These are phyloP conservation scores for Sugiyamaella floridensis DNA, from an alignment of 805 yeast species.

Conservation along the genomic window DNA sequence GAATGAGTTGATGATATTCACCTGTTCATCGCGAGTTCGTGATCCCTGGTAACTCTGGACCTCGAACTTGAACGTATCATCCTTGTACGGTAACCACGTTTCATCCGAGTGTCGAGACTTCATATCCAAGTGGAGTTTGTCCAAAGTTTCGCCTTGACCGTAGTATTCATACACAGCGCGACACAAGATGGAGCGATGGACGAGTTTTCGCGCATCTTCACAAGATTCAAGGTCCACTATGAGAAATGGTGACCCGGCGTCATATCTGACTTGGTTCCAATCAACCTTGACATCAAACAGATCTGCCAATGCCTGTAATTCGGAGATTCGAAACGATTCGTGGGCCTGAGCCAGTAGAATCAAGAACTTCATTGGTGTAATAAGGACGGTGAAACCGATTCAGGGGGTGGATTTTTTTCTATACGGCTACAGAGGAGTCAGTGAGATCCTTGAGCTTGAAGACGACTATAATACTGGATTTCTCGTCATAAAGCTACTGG, in stretches of 20 bases:
- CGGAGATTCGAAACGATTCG: slow-evolving; percentile 70
- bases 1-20: slow-evolving; percentile 65
- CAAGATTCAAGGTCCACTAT: slow-evolving; percentile 60
- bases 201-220: slow-evolving; percentile 55
- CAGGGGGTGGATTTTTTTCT: neutral
- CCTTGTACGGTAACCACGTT: slow-evolving; percentile 33
- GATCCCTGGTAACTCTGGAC: slow-evolving; percentile 72
- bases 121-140: slow-evolving; percentile 50
- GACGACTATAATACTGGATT: no score
- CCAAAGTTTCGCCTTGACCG: slow-evolving; percentile 59
- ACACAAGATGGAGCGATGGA: slow-evolving; percentile 61
- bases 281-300: slow-evolving; percentile 38
- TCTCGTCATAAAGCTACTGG: no score
- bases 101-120: slow-evolving; percentile 27
- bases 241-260: slow-evolving; percentile 59
- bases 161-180: slow-evolving; percentile 78
- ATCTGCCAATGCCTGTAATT: slow-evolving; percentile 76
- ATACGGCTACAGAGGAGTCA: neutral
- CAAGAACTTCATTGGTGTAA: slow-evolving; percentile 39
- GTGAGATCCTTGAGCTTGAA: no score
- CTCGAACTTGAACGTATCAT: slow-evolving; percentile 70
- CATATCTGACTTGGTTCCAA: slow-evolving; percentile 39
- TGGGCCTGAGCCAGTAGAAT: slow-evolving; percentile 84
- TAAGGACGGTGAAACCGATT: neutral
- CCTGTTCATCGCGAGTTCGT: slow-evolving; percentile 42